Evolutionary conservation across 345 rosid species (phyloP).

Genomic region (Excoecaria cochinchinensis): DNA sequence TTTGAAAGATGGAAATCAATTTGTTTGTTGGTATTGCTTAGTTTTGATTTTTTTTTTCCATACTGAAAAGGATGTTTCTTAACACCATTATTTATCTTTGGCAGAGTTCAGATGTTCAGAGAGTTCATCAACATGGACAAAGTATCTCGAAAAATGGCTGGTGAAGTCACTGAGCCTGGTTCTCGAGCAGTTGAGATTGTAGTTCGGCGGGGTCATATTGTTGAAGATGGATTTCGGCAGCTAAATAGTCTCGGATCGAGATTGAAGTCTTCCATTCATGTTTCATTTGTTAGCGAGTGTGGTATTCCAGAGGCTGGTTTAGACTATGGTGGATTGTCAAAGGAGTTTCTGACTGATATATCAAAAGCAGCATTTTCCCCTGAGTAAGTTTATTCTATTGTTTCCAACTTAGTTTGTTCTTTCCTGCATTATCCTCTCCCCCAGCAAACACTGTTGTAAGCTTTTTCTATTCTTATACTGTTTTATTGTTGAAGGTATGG

Average conservation of each 20-base stretch:
- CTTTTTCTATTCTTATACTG: neutral
- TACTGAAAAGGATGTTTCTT: constrained; percentile 21
- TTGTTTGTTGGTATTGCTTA: neutral
- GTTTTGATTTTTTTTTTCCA: constrained; percentile 11
- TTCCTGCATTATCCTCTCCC: neutral
- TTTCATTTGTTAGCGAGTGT: constrained; percentile 92
- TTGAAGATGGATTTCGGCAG: constrained; percentile 93
- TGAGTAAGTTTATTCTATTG: constrained; percentile 58
- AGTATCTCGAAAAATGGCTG: constrained; percentile 82
- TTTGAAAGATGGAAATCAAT: neutral
- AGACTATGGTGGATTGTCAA: constrained; percentile 95
- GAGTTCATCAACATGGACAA: constrained; percentile 91
- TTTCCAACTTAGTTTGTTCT: neutral
- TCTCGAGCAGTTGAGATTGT: constrained; percentile 81
- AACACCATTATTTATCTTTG: constrained; percentile 28
- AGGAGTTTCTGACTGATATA: constrained; percentile 93
- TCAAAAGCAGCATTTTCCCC: constrained; percentile 90
- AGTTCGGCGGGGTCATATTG: constrained; percentile 81
- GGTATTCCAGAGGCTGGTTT: constrained; percentile 99
- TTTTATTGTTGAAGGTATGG: constrained; percentile 59
- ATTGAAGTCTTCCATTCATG: constrained; percentile 89
- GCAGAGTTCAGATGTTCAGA: constrained; percentile 94
- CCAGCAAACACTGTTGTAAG: neutral
- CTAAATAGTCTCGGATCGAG: constrained; percentile 74
- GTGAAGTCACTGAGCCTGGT: constrained; percentile 85